These are phyloP conservation scores for Austropuccinia psidii DNA, from an alignment of 1,284 basidiomycete species.

Conservation along the genomic window DNA sequence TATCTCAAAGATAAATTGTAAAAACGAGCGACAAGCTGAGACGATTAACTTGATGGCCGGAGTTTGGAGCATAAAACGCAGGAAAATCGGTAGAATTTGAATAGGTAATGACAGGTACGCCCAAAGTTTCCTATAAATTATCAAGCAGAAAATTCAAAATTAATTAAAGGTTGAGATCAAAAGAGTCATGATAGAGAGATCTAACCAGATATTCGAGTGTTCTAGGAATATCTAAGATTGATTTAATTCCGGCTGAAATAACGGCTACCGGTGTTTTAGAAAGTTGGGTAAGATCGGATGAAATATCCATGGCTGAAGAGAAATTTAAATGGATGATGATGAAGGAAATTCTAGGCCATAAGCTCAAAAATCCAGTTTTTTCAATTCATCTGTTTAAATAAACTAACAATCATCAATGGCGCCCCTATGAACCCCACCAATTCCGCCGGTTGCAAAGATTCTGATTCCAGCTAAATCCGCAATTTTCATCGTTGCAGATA, in stretches of 20 bases:
- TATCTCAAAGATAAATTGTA: no score
- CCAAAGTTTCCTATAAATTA: conserved; percentile 72
- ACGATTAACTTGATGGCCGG: conserved; percentile 67
- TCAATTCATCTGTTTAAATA: not conserved
- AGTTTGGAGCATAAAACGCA: conserved; percentile 80
- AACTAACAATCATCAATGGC: conserved; percentile 63
- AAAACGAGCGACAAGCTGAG: no score
- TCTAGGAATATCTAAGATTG: conserved; percentile 82
- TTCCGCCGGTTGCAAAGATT: conserved; percentile 49
- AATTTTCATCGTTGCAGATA: conserved; percentile 46
- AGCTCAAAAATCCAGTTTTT: not conserved
- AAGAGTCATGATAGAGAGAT: not conserved
- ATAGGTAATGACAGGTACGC: conserved; percentile 82
- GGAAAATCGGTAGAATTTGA: conserved; percentile 72
- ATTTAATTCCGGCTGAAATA: conserved; percentile 90
- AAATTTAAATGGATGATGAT: not conserved
- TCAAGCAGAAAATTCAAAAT: not conserved
- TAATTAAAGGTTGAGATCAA: not conserved
- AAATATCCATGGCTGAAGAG: conserved; percentile 77
- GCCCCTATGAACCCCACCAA: conserved; percentile 86
- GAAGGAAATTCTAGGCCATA: not conserved
- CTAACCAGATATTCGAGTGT: conserved; percentile 77
- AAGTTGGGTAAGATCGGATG: conserved; percentile 71
- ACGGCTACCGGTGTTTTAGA: conserved; percentile 77
- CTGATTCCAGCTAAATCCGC: conserved; percentile 45